phyloP scores from a whole-genome alignment of 805 yeast species.

The Yamadazyma philogaea region DNA sequence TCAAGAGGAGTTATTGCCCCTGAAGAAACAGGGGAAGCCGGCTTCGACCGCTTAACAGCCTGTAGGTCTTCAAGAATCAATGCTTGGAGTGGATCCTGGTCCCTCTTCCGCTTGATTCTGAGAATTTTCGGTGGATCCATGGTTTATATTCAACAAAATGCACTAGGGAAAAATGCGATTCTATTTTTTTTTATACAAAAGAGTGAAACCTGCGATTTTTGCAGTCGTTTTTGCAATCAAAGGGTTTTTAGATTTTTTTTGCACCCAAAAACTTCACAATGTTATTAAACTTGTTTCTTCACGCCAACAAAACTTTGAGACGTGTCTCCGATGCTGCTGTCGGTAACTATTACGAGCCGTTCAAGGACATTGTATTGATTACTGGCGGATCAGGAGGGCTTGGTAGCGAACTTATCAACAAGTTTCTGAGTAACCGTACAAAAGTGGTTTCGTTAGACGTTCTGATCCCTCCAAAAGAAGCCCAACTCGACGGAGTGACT shows the following conservation, averaged over 20 bases:
- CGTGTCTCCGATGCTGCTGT: conserved; percentile 37
- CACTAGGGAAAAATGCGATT: not conserved
- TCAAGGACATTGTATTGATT: conserved; percentile 60
- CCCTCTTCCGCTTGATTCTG: conserved; percentile 81
- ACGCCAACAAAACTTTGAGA: conserved; percentile 22
- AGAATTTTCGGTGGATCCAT: conserved; percentile 58
- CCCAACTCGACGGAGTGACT: conserved; percentile 37
- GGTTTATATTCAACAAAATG: too few species aligned
- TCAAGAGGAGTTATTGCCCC: conserved; percentile 22
- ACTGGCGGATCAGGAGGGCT: conserved; percentile 87
- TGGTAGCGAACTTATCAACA: conserved; percentile 59
- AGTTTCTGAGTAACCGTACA: conserved; percentile 41
- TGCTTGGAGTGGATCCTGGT: conserved; percentile 87
- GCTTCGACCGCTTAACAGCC: conserved; percentile 40
- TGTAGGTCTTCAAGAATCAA: conserved; percentile 47
- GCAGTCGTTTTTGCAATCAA: not conserved
- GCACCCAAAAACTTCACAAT: conserved; percentile 2
- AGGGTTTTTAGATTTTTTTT: not conserved
- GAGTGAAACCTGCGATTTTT: too few species aligned
- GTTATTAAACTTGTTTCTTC: conserved; percentile 12
- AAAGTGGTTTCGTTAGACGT: conserved; percentile 69
- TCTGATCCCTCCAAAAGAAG: conserved; percentile 29
- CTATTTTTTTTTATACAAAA: not conserved
- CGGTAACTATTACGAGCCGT: conserved; percentile 53
- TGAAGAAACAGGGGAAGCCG: conserved; percentile 33